Evolutionary conservation across 208 protist genomes (phyloP).

Genomic region (Leishmania braziliensis): DNA sequence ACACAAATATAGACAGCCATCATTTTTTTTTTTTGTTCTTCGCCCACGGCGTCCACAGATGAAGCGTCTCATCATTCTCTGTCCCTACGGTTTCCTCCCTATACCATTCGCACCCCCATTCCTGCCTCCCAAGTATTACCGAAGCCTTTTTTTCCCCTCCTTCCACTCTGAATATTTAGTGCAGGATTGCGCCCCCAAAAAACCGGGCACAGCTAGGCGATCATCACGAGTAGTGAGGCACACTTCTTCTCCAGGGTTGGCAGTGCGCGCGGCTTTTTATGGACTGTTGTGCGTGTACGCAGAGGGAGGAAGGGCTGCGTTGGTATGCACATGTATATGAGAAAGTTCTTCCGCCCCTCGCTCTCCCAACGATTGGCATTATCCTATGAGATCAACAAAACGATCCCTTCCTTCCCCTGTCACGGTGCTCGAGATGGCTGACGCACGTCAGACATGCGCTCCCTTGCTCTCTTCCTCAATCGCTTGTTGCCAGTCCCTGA

Average conservation of each 20-base stretch:
- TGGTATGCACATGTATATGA: not conserved
- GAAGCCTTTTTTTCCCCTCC: not conserved
- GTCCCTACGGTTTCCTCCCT: not conserved
- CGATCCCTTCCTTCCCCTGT: not conserved
- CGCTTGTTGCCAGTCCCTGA: too few species aligned
- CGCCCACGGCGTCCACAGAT: not conserved
- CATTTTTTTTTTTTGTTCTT: not conserved
- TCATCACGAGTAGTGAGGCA: not conserved
- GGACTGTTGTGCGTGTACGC: not conserved
- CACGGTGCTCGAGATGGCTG: not conserved
- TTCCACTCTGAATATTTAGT: not conserved
- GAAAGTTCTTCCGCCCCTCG: not conserved
- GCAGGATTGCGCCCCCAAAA: too few species aligned
- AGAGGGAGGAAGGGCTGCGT: not conserved
- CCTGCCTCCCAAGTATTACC: not conserved
- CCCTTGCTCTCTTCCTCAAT: not conserved
- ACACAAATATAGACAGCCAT: not conserved
- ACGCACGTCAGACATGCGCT: not conserved
- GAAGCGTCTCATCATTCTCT: not conserved
- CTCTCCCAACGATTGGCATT: not conserved
- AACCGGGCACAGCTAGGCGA: not conserved
- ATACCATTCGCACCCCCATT: not conserved
- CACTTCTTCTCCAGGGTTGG: not conserved
- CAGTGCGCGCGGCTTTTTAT: not conserved
- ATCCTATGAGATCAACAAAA: not conserved